Evolutionary conservation across 106 monocot species (phyloP).

Genomic region (Alisma plantagoaquatica): DNA sequence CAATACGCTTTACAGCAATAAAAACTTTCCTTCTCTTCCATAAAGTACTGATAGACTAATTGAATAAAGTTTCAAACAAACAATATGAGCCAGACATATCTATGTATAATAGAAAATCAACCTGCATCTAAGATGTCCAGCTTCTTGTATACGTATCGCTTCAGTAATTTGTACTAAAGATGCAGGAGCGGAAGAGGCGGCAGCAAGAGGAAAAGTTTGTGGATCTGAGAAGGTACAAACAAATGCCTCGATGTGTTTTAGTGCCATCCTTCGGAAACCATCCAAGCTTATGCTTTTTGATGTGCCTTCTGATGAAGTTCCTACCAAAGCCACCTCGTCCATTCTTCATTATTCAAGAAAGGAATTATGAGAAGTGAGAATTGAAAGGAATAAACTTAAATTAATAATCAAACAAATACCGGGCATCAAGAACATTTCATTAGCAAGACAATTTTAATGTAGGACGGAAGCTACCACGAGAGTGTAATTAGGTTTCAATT

Average conservation of each 20-base stretch:
- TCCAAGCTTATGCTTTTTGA: slow-evolving; percentile 76
- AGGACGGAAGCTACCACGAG: too few relatives aligned
- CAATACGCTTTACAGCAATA: too few relatives aligned
- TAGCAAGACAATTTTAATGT: too few relatives aligned
- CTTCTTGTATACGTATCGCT: slow-evolving; percentile 83
- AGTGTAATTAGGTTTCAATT: too few relatives aligned
- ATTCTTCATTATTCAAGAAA: too few relatives aligned
- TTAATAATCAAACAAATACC: too few relatives aligned
- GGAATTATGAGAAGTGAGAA: too few relatives aligned
- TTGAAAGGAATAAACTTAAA: too few relatives aligned
- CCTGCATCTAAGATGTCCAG: slow-evolving; percentile 99
- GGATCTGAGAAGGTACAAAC: slow-evolving; percentile 69
- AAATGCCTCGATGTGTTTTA: slow-evolving; percentile 89
- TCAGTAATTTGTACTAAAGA: slow-evolving; percentile 60
- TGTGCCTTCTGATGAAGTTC: slow-evolving; percentile 59
- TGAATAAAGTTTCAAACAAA: too few relatives aligned
- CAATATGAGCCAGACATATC: not conserved
- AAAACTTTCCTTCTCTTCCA: too few relatives aligned
- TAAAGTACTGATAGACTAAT: too few relatives aligned
- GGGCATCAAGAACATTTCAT: too few relatives aligned
- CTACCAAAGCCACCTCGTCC: slow-evolving; percentile 65
- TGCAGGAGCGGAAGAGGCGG: slow-evolving; percentile 55
- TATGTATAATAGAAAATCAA: slow-evolving; percentile 7
- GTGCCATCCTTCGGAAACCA: slow-evolving; percentile 73
- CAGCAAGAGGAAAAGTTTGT: slow-evolving; percentile 56